Evolutionary conservation across 192 early-diverging fungal genomes (phyloP).

Genomic region (Podila horticola): DNA sequence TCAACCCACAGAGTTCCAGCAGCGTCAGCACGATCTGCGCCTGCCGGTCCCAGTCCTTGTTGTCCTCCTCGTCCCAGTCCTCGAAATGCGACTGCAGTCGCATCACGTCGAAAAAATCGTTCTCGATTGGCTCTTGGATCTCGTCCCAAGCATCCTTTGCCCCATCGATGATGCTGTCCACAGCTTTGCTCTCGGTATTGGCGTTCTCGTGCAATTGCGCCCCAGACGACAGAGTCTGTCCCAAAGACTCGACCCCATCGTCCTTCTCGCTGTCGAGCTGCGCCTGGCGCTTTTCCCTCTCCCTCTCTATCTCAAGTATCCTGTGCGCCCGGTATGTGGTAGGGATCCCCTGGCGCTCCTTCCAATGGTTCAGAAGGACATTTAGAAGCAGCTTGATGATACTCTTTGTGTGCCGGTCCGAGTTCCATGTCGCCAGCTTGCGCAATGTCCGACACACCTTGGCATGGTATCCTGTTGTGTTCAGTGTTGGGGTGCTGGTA

Average conservation of each 20-base stretch:
- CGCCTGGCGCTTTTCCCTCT: neutral
- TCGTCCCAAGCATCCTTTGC: neutral
- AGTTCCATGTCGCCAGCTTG: constrained; percentile 68
- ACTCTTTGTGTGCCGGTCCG: constrained; percentile 70
- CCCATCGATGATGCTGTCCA: neutral
- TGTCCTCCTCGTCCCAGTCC: constrained; percentile 67
- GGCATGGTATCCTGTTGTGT: constrained; percentile 17
- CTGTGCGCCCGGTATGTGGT: constrained; percentile 20
- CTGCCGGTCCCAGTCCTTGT: constrained; percentile 66
- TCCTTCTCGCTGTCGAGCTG: neutral
- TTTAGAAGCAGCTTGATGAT: constrained; percentile 67
- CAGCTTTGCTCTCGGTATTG: too few relatives aligned
- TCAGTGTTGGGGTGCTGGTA: neutral
- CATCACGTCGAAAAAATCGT: constrained; percentile 53
- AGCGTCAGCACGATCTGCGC: constrained; percentile 56
- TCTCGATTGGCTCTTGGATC: constrained; percentile 42
- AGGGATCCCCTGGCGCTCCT: constrained; percentile 49
- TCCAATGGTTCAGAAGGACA: constrained; percentile 50
- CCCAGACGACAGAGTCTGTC: too few relatives aligned
- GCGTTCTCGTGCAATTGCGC: too few relatives aligned
- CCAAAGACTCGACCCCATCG: constrained; percentile 11
- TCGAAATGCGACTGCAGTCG: constrained; percentile 68
- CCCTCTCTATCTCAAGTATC: neutral
- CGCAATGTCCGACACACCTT: constrained; percentile 62
- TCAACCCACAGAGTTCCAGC: constrained; percentile 54